A percentile compares a stretch with the other conserved stretches of the same genome.
Conservation (phyloP, 768 basidiomycete species). For the Hygrocybe coccinea region DNA sequence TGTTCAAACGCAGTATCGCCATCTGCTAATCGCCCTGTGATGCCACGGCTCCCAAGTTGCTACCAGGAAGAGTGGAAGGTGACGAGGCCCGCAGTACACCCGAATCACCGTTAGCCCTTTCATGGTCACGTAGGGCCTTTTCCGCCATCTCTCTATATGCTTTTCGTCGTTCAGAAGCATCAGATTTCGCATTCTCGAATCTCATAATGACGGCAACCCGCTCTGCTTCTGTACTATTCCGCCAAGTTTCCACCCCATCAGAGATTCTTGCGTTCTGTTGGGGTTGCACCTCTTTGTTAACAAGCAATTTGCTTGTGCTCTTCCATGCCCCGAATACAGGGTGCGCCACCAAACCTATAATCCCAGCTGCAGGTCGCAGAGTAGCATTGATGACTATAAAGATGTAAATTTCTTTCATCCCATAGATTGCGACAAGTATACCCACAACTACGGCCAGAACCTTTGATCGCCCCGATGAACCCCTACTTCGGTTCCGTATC, state of each 20-base stretch:
- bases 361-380: conserved; percentile 31
- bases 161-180: conserved; percentile 31
- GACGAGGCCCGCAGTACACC: not conserved
- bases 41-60: too few relatives aligned
- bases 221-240: conserved; percentile 31
- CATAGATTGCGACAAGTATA: conserved; percentile 6
- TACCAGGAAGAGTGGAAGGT: too few relatives aligned
- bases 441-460: conserved; percentile 34
- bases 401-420: not conserved
- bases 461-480: conserved; percentile 33
- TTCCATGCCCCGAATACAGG: conserved; percentile 37
- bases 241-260: conserved; percentile 37
- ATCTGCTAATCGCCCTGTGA: too few relatives aligned
- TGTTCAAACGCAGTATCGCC: too few relatives aligned
- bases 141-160: conserved; percentile 31
- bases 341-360: conserved; percentile 33
- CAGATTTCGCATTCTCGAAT: conserved; percentile 34
- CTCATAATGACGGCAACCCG: conserved; percentile 30
- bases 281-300: conserved; percentile 29
- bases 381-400: conserved; percentile 29
- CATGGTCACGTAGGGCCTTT: conserved; percentile 26
- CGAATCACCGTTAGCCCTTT: conserved; percentile 5
- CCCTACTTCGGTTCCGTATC: conserved; percentile 16
- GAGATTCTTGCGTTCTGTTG: conserved; percentile 35
- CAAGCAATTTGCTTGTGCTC: conserved; percentile 28